Evolutionary conservation across 2,329 filamentous ascomycete species (phyloP).

Genomic region (Lecanicillium sp.): DNA sequence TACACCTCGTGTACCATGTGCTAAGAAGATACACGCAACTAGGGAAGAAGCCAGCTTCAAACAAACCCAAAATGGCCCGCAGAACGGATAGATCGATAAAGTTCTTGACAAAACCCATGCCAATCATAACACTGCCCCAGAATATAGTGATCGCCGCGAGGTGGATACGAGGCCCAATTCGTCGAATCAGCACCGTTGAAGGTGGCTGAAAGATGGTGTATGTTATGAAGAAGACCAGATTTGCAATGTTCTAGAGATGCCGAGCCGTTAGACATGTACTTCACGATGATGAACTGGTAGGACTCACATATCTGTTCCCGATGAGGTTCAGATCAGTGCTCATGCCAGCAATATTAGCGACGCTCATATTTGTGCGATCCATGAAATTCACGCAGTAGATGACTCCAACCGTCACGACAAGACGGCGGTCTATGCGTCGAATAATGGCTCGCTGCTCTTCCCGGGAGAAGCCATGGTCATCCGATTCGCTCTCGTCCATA

Average conservation of each 20-base stretch:
- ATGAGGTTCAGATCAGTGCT: slow-evolving; percentile 36
- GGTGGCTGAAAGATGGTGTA: slow-evolving; percentile 67
- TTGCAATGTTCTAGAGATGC: slow-evolving; percentile 50
- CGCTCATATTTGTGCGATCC: slow-evolving; percentile 71
- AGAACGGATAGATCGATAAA: slow-evolving; percentile 46
- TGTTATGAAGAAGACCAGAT: slow-evolving; percentile 66
- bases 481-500: too few species aligned
- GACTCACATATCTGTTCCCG: slow-evolving; percentile 36
- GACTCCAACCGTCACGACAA: slow-evolving; percentile 53
- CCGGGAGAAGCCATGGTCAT: slow-evolving; percentile 38
- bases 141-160: slow-evolving; percentile 44
- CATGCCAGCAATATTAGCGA: slow-evolving; percentile 65
- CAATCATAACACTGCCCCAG: slow-evolving; percentile 57
- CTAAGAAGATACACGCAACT: slow-evolving; percentile 62
- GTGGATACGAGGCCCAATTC: slow-evolving; percentile 54
- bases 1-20: slow-evolving; percentile 64
- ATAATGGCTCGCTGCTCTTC: slow-evolving; percentile 64
- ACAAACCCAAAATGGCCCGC: slow-evolving; percentile 51
- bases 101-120: slow-evolving; percentile 53
- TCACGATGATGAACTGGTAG: not conserved
- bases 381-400: slow-evolving; percentile 72
- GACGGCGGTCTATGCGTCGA: slow-evolving; percentile 57
- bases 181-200: slow-evolving; percentile 60
- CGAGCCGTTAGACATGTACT: not conserved
- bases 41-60: slow-evolving; percentile 66